These are phyloP conservation scores for Eucalyptus shirleyi DNA, from an alignment of 345 rosid species.

Conservation along the genomic window DNA sequence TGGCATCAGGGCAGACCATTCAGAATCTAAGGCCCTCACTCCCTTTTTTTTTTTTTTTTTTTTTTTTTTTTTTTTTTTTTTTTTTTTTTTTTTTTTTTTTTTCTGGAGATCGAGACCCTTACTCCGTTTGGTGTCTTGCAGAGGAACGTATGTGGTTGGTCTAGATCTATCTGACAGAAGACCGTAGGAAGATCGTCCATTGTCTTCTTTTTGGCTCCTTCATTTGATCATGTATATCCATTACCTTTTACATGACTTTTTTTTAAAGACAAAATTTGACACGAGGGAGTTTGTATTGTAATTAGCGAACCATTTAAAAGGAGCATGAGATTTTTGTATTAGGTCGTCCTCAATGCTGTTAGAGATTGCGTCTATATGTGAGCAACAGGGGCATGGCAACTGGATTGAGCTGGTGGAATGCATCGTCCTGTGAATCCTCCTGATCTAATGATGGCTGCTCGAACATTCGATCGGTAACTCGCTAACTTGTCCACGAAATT, in stretches of 20 bases:
- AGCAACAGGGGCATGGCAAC: not conserved
- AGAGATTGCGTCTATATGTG: not conserved
- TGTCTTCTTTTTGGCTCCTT: not conserved
- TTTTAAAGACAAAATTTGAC: not conserved
- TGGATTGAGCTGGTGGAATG: not conserved
- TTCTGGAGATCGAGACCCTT: not conserved
- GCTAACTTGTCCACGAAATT: not conserved
- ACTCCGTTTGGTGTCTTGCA: not conserved
- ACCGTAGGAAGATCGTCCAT: not conserved
- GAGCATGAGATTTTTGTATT: not conserved
- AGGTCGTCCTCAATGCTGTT: not conserved
- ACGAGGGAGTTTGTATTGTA: not conserved
- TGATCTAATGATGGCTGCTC: not conserved
- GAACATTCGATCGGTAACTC: not conserved
- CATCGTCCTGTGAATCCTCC: not conserved
- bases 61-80: no score
- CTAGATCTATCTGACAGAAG: not conserved
- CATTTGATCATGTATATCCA: not conserved
- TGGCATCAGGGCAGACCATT: not conserved
- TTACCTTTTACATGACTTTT: not conserved
- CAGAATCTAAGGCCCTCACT: not conserved
- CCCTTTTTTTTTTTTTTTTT: no score
- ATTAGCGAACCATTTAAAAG: not conserved
- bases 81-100: no score
- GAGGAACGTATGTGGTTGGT: not conserved